These are phyloP conservation scores for Calonectria fujianensis DNA, from an alignment of 2,329 filamentous ascomycete genomes.

Conservation along the genomic window DNA sequence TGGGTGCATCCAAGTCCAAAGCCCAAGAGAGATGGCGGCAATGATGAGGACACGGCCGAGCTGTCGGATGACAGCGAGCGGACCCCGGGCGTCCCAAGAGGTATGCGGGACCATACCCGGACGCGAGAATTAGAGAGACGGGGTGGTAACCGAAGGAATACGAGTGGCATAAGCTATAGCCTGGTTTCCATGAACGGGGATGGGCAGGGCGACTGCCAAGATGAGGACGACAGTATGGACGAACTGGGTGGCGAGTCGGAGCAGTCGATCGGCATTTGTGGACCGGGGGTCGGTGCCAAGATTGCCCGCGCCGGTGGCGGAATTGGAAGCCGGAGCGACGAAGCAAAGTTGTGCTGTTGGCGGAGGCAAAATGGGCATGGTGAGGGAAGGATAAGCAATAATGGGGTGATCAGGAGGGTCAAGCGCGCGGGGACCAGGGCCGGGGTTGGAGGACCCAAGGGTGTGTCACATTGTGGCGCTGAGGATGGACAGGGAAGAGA, in stretches of 20 bases:
- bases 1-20: slow-evolving; percentile 58
- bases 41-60: slow-evolving; percentile 31
- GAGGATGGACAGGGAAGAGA: slow-evolving; percentile 20
- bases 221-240: slow-evolving; percentile 47
- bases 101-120: slow-evolving; percentile 20
- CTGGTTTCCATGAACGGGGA: slow-evolving; percentile 17
- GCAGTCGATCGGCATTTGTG: slow-evolving; percentile 30
- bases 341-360: neutral
- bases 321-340: slow-evolving; percentile 19
- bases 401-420: slow-evolving; percentile 36
- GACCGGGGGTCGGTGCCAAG: slow-evolving; percentile 21
- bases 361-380: neutral
- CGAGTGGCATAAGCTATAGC: slow-evolving; percentile 13
- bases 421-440: slow-evolving; percentile 46
- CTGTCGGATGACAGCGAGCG: slow-evolving; percentile 32
- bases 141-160: neutral
- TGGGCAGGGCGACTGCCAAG: slow-evolving; percentile 39
- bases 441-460: slow-evolving; percentile 40
- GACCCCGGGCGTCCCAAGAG: slow-evolving; percentile 34
- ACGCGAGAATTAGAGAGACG: neutral
- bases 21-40: slow-evolving; percentile 33
- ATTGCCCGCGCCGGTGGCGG: neutral
- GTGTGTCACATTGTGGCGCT: slow-evolving; percentile 34
- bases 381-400: slow-evolving; percentile 13
- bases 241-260: slow-evolving; percentile 46